Evolutionary conservation across 371 early-diverging fungal species (phyloP), one percentile per base, ranked within the genome.

Genomic region (Mortierella sp.): DNA sequence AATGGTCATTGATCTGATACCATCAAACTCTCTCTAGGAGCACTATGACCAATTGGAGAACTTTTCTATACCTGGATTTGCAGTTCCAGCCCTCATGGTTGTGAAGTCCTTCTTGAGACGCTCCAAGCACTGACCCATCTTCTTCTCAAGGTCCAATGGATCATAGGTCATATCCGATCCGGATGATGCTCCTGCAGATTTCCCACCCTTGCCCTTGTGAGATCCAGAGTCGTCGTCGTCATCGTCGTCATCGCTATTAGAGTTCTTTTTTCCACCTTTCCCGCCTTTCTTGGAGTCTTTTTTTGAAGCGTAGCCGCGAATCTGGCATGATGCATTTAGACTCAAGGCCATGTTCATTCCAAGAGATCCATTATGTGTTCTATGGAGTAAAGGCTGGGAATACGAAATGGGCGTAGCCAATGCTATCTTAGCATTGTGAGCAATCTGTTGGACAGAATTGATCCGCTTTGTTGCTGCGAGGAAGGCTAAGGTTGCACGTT

Each of bases 21-120:
- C n/a, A n/a, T n/a, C n/a, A n/a, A n/a, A n/a, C n/a, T n/a, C n/a
- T n/a, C n/a, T n/a, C n/a, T n/a, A 57, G 3, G 35, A 34, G 3
- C 19, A 2, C 32, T 34, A 3, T 17, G 32, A 17, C 34, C 22
- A 35, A 19, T 13, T 22, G 34, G 2, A 32, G 58, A 4, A 29
- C 19, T 31, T 17, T 5, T 29, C 19, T 13, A 62, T 83, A 91
- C 93, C 90, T 71, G 96, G 94, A 70, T 87, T 93, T 26, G 94
- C 96, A 34, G 93, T 85, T 12, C 94, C 94, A 10, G 91, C 80
- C n/a, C 93, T 86, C 84, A 94, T 83, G 13, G 85, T 82, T 45
- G 81, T 84, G 64, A 93, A 88, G 65, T 93, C 94, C 57, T 85
- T 87, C 72, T 91, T 87, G 26, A 94, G 83, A 12, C 87, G 58